Evolutionary conservation across 2,329 filamentous ascomycete genomes (phyloP), one percentile per base, ranked within the genome.

Genomic region (Colletotrichum theobromicola): DNA sequence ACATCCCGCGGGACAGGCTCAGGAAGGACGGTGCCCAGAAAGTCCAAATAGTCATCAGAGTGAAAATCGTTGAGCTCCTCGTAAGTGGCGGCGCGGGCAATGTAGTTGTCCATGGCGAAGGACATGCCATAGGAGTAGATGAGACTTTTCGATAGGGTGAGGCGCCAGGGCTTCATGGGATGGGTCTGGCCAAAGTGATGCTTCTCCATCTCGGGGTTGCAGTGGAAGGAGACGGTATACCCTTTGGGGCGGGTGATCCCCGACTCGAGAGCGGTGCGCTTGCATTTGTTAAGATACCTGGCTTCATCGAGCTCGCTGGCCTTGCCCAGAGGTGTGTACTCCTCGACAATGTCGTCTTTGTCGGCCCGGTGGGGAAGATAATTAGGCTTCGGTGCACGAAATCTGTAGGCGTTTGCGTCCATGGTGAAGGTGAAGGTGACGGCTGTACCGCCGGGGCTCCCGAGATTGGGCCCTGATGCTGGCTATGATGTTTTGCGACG

Each of bases 111-210:
- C 97, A 99, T 98, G 76, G 95, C 95, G 80, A 96, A 94, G 79
- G 97, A 95, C 90, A 99, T 95, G 78, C 97, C 97, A 83, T 98
- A 98, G 2, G 95, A 94, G 82, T 97, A 93, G 77, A 99, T 95
- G 61, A 99, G 91, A 80, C 97, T 95, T 84, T 99, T 98, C 71
- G 97, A 97, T 70, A 99, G 90, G 18, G 96, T 98, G 77, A 99
- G 87, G 42, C 97, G 94, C 96, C 97, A 98, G 74, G 97, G 97
- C 84, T 99, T 99, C 97, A 99, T 99, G 24, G 97, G 97, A 87
- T 99, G 97, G 12, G 95, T 96, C 85, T 95, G 94, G 77, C 97
- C 97, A 83, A 99, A 99, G 84, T 99, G 97, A 84, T 98, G 96
- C 82, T 94, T 94, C 86, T 99, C 97, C 82, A 98, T 97, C 75